A percentile compares a stretch with the other conserved stretches of the same genome.
Conservation (phyloP, 352 stramenopile species). For the Globisporangium sylvaticum region DNA sequence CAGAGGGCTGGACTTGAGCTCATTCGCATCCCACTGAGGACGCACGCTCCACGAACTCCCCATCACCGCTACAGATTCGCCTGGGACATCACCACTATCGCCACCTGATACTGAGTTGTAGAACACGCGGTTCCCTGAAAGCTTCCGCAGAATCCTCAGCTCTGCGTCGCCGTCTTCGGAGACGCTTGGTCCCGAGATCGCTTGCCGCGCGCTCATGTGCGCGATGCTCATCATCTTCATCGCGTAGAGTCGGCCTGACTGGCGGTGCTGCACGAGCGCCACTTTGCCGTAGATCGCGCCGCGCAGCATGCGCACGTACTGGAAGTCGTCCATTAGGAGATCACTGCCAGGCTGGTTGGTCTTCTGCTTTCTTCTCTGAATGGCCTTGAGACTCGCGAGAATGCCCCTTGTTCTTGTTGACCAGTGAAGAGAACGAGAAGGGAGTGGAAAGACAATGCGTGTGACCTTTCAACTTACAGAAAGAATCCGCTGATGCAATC, state of each 20-base stretch:
- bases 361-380: not conserved
- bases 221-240: slow-evolving; percentile 67
- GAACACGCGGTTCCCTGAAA: slow-evolving; percentile 31
- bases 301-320: slow-evolving; percentile 35
- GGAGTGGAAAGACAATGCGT: too few relatives aligned
- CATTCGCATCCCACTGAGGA: slow-evolving; percentile 18
- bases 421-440: too few relatives aligned
- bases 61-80: not conserved
- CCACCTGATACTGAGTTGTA: not conserved
- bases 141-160: slow-evolving; percentile 35
- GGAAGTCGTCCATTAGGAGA: slow-evolving; percentile 40
- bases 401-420: too few relatives aligned
- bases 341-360: too few relatives aligned
- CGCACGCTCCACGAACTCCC: slow-evolving; percentile 20
- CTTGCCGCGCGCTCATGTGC: slow-evolving; percentile 42
- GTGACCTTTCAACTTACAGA: too few relatives aligned
- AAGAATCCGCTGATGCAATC: too few relatives aligned
- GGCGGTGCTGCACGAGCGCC: slow-evolving; percentile 18
- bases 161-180: slow-evolving; percentile 43
- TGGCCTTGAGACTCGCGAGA: too few relatives aligned
- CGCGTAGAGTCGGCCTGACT: slow-evolving; percentile 32
- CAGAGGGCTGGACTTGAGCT: slow-evolving; percentile 1
- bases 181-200: slow-evolving; percentile 34
- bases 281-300: slow-evolving; percentile 27
- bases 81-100: too few relatives aligned